Evolutionary conservation across 2,329 filamentous ascomycete genomes (phyloP).

Genomic region (Taxawa tesnikishii): DNA sequence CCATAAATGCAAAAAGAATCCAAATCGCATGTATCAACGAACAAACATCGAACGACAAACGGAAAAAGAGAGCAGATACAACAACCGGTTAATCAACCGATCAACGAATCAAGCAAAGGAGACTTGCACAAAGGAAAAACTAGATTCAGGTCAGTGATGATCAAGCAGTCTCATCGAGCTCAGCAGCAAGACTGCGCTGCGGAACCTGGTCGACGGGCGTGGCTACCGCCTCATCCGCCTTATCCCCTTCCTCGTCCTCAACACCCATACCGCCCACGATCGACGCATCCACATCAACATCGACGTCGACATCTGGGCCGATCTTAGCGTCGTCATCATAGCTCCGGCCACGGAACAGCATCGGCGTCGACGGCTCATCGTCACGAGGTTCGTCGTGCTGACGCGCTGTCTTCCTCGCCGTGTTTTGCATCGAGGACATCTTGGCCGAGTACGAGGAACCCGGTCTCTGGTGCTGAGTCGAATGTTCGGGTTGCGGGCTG

Average conservation of each 20-base stretch:
- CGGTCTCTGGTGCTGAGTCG: background rate
- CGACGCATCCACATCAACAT: too few relatives aligned
- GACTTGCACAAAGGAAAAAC: too few relatives aligned
- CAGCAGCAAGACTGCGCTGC: slow-evolving; percentile 14
- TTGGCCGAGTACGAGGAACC: slow-evolving; percentile 1
- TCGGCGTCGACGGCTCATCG: slow-evolving; percentile 30
- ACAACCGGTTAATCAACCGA: too few relatives aligned
- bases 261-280: slow-evolving; percentile 6
- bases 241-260: slow-evolving; percentile 8
- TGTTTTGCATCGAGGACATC: slow-evolving; percentile 9
- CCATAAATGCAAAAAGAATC: too few relatives aligned
- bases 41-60: too few relatives aligned
- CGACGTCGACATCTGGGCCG: slow-evolving; percentile 31
- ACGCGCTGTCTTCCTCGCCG: slow-evolving; percentile 12
- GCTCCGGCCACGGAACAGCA: slow-evolving; percentile 40
- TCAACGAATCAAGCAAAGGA: too few relatives aligned
- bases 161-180: too few relatives aligned
- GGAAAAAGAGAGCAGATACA: too few relatives aligned
- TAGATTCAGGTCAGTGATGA: too few relatives aligned
- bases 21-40: too few relatives aligned
- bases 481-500: slow-evolving; percentile 17
- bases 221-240: slow-evolving; percentile 14
- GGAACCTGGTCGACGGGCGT: slow-evolving; percentile 13
- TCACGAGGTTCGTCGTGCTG: slow-evolving; percentile 24
- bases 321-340: slow-evolving; percentile 50